These are phyloP conservation scores for Fomitopsis palustris DNA, from an alignment of 1,284 basidiomycete genomes.

Conservation along the genomic window DNA sequence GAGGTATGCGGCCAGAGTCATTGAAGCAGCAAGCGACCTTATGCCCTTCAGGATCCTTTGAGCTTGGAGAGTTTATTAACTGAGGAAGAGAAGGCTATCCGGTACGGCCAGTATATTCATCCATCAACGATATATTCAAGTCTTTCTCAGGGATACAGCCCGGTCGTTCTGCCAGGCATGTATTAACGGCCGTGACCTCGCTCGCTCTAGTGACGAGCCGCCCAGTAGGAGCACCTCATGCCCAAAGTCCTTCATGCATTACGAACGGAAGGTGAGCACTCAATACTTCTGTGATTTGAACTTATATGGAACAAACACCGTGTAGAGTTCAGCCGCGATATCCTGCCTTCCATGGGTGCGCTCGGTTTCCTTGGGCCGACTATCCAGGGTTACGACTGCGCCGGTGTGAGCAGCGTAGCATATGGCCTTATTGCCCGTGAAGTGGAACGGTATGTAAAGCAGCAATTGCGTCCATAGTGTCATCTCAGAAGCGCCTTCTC, in stretches of 20 bases:
- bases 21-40: too few species aligned
- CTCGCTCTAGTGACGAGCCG: background rate
- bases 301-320: background rate
- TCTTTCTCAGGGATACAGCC: slow-evolving; percentile 69
- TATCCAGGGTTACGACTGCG: slow-evolving; percentile 92
- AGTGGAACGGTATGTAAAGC: slow-evolving; percentile 72
- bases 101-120: slow-evolving; percentile 42
- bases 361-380: slow-evolving; percentile 90
- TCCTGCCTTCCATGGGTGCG: slow-evolving; percentile 90
- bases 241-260: slow-evolving; percentile 87
- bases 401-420: slow-evolving; percentile 88
- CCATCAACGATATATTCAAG: too few species aligned
- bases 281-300: background rate
- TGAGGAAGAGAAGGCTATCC: slow-evolving; percentile 88
- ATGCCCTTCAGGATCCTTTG: slow-evolving; percentile 65
- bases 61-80: slow-evolving; percentile 76
- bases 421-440: slow-evolving; percentile 94
- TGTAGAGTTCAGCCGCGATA: slow-evolving; percentile 74
- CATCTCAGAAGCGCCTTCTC: background rate
- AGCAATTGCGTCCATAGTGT: background rate
- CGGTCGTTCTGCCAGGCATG: slow-evolving; percentile 79
- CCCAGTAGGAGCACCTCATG: slow-evolving; percentile 67
- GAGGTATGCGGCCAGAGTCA: slow-evolving; percentile 41
- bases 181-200: slow-evolving; percentile 1
- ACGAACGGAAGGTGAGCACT: slow-evolving; percentile 73